Conservation (phyloP, 139 green algal species). For the Micractinium conductrix region DNA sequence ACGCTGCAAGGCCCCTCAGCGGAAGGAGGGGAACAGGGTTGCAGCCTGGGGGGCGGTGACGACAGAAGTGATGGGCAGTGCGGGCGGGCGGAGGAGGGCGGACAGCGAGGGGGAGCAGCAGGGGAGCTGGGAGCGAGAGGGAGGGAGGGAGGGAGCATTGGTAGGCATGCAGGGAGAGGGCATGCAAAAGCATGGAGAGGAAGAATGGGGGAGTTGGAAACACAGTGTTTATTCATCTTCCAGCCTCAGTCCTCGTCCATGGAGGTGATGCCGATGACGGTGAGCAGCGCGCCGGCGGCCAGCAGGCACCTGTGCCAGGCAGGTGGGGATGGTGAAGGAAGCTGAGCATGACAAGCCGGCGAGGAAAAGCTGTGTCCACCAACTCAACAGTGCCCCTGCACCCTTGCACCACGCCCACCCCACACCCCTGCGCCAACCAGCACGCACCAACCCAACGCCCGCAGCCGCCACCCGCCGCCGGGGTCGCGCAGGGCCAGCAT, state of each 20-base stretch:
- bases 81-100: background rate
- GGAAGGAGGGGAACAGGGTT: background rate
- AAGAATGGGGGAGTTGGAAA: too few species aligned
- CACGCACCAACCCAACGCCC: background rate
- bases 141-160: background rate
- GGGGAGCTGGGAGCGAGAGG: background rate
- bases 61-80: background rate
- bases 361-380: too few species aligned
- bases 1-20: too few species aligned
- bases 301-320: too few species aligned
- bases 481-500: conserved; percentile 29
- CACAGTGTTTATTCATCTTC: too few species aligned
- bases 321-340: too few species aligned
- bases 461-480: background rate
- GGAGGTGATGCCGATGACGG: background rate
- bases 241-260: background rate
- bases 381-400: too few species aligned
- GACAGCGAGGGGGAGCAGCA: background rate
- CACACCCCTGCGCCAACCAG: too few species aligned
- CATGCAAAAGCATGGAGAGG: too few species aligned
- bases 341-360: too few species aligned
- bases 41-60: background rate
- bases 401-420: too few species aligned
- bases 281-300: background rate
- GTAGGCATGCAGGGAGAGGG: background rate